Evolutionary conservation across 192 early-diverging fungal genomes (phyloP), one percentile per base, ranked within the genome.

Genomic region (Ramicandelaber brevisporus): DNA sequence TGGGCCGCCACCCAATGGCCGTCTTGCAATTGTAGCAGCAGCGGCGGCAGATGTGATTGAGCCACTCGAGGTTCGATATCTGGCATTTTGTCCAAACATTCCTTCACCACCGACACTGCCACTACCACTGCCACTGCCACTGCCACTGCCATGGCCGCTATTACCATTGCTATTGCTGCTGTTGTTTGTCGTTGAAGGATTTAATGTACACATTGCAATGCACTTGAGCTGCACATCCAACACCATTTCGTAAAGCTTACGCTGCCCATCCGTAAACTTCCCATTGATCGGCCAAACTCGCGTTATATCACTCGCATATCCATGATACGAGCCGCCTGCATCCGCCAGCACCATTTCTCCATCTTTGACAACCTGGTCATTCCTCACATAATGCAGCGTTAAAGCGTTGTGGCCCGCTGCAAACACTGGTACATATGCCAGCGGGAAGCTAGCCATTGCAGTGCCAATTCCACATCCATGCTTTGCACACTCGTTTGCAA

Each of bases 381-480:
- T 98, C 32, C 69, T 54, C 18, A 93, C 86, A 55, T 98, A 98
- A 43, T 98, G 92, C 65, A 98, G 61, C 9, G 69, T 73, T 36
- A 90, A 43, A 5, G 86, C 86, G 40, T 92, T 92, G 25, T 57
- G 53, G 18, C 87, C 92, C 5, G 76, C 66, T 0, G 88, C 92
- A 12, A 98, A 82, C 3, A 98, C 92, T 1, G 92, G 92, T 12
- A 98, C 81, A 48, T 98, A 98, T 9, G 82, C 77, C 14, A 85
- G 48, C 20, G 64, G 42, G 9, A 30, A 35, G 9, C 48, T 38
- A 6, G 39, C 29, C 2, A 46, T 41, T 6, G 36, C 42, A 26
- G 48, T 38, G 5, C 26, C 31, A 12, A 12, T 35, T 22, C 58
- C 19, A 54, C 58, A 1, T 63, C 67, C 3, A 69, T 71, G 14